Conservation (phyloP, 768 basidiomycete species). For the Boletus subparvulus region DNA sequence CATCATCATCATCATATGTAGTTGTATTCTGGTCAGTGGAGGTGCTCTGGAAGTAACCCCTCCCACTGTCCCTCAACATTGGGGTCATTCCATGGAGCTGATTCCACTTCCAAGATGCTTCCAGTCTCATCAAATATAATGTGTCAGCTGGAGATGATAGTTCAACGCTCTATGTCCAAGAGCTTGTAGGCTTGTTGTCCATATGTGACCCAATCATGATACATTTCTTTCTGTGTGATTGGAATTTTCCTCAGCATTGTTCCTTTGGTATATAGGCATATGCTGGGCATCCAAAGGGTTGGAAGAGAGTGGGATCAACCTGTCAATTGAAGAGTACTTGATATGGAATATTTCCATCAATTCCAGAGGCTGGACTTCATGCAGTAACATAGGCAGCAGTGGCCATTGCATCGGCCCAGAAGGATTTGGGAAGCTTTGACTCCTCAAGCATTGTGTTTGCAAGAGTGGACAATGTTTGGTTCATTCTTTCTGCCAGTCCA, state of each 20-base stretch:
- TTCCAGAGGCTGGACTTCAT: neutral
- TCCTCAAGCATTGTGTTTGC: neutral
- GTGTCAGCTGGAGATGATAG: neutral
- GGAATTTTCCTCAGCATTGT: neutral
- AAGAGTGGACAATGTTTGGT: neutral
- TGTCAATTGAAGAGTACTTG: neutral
- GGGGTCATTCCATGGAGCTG: neutral
- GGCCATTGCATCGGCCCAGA: neutral
- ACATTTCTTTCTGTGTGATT: too few species aligned
- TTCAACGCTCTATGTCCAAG: neutral
- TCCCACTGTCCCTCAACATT: neutral
- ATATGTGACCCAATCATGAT: neutral
- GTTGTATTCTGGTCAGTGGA: too few species aligned
- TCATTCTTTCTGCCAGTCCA: neutral
- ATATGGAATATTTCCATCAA: neutral
- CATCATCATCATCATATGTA: too few species aligned
- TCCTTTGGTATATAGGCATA: neutral
- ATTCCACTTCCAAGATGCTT: neutral
- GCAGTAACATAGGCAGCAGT: neutral
- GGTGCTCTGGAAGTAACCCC: too few species aligned
- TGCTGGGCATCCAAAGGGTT: neutral
- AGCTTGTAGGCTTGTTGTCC: neutral
- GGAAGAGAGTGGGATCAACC: neutral
- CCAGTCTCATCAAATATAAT: neutral
- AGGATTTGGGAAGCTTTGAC: neutral